phyloP scores from a whole-genome alignment of 768 basidiomycete genomes.

The Kwoniella pini region DNA sequence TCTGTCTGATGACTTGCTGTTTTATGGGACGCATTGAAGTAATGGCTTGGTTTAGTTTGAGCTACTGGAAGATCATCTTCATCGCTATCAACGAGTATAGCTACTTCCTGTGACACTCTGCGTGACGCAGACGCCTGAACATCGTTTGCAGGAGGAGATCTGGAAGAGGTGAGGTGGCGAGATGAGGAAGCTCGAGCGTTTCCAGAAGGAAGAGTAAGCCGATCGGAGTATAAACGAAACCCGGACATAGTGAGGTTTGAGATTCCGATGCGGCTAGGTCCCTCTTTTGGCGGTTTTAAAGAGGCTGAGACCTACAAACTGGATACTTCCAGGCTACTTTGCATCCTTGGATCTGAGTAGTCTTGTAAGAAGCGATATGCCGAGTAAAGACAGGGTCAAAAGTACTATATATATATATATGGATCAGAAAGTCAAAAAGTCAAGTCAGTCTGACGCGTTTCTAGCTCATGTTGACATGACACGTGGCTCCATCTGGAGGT shows the following conservation, averaged over 20 bases:
- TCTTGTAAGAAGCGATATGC: too few relatives aligned
- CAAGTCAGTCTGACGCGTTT: too few relatives aligned
- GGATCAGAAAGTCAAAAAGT: too few relatives aligned
- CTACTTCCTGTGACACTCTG: neutral
- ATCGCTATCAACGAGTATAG: constrained; percentile 26
- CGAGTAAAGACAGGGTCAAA: too few relatives aligned
- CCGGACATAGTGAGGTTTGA: neutral
- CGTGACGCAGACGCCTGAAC: too few relatives aligned
- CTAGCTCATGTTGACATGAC: constrained; percentile 7
- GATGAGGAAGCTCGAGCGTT: neutral
- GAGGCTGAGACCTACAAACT: too few relatives aligned
- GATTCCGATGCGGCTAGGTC: neutral
- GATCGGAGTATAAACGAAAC: neutral
- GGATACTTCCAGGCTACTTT: too few relatives aligned
- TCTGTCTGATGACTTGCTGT: too few relatives aligned
- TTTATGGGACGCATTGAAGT: too few relatives aligned
- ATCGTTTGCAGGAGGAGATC: neutral
- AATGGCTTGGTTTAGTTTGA: neutral
- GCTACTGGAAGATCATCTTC: constrained; percentile 12
- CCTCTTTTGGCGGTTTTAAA: neutral
- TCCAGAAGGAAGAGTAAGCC: neutral
- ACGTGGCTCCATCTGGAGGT: neutral
- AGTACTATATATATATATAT: too few relatives aligned
- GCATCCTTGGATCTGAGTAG: too few relatives aligned
- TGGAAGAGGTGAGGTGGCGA: constrained; percentile 1